phyloP scores from a whole-genome alignment of 2,329 filamentous ascomycete genomes.

The Colletotrichum sp. region DNA sequence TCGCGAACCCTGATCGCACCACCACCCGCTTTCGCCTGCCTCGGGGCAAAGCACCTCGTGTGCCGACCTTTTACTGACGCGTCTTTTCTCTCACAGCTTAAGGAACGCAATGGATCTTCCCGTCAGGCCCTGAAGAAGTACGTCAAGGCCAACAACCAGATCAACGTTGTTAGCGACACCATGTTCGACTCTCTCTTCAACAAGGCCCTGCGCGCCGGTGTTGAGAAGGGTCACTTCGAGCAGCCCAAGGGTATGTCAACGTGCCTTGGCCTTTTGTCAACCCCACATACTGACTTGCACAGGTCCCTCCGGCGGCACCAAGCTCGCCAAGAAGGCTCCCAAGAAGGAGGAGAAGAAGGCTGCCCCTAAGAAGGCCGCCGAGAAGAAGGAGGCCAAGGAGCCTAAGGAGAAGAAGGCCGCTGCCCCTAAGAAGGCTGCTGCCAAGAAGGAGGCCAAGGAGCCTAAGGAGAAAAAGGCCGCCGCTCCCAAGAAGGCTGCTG shows the following conservation, averaged over 20 bases:
- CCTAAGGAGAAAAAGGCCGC: conserved; percentile 34
- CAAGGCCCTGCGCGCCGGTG: conserved; percentile 81
- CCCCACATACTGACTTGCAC: conserved; percentile 23
- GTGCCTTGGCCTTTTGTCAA: neutral
- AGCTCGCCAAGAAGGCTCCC: conserved; percentile 75
- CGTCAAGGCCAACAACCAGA: conserved; percentile 46
- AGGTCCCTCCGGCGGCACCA: conserved; percentile 89
- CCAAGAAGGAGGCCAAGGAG: conserved; percentile 47
- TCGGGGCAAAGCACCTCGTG: conserved; percentile 8
- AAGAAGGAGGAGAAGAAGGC: conserved; percentile 44
- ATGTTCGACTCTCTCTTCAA: conserved; percentile 81
- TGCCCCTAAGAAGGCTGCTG: conserved; percentile 51
- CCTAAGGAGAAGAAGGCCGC: conserved; percentile 63
- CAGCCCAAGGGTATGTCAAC: conserved; percentile 83
- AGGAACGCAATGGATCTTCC: conserved; percentile 67
- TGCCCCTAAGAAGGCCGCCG: conserved; percentile 34
- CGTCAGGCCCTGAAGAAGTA: conserved; percentile 67
- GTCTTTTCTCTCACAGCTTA: conserved; percentile 51
- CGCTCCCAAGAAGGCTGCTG: conserved; percentile 41
- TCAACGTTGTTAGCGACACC: conserved; percentile 44
- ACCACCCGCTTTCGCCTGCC: conserved; percentile 5
- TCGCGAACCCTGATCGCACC: conserved; percentile 20
- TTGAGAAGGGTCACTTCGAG: conserved; percentile 85
- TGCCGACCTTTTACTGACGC: conserved; percentile 41
- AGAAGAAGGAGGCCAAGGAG: conserved; percentile 49